phyloP scores from a whole-genome alignment of 331 rosid genomes.

The Arachis monticola region DNA sequence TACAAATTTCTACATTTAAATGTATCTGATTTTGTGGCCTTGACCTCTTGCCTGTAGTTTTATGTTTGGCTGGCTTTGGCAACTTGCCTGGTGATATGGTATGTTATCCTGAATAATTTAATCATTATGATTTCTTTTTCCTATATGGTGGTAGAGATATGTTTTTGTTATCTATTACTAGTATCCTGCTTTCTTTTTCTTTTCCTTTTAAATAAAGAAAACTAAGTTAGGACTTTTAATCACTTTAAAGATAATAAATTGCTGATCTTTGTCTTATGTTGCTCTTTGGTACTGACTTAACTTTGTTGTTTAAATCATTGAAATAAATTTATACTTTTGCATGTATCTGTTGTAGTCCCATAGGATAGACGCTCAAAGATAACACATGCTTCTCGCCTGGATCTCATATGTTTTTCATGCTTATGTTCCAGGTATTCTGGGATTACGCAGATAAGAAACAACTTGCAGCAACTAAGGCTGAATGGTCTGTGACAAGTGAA shows the following conservation, averaged over 20 bases:
- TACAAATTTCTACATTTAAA: conserved; percentile 24
- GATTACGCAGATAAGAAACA: conserved; percentile 73
- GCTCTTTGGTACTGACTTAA: conserved; percentile 12
- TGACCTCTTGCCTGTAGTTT: conserved; percentile 66
- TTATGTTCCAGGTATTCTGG: conserved; percentile 82
- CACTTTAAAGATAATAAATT: conserved; percentile 23
- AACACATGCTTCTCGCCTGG: conserved; percentile 28
- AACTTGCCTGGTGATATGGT: conserved; percentile 98
- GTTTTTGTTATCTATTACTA: conserved; percentile 14
- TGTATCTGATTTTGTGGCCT: conserved; percentile 48
- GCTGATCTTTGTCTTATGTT: conserved; percentile 15
- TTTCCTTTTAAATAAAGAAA: background rate
- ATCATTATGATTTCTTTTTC: conserved; percentile 32
- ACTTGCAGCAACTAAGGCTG: conserved; percentile 76
- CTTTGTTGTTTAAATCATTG: background rate
- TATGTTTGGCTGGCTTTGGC: conserved; percentile 95
- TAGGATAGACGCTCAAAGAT: conserved; percentile 7
- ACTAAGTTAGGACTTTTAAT: conserved; percentile 15
- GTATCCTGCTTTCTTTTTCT: background rate
- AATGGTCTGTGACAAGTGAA: conserved; percentile 93
- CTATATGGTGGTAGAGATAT: conserved; percentile 9
- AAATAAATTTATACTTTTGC: background rate
- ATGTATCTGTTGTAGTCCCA: conserved; percentile 20
- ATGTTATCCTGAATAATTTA: conserved; percentile 45
- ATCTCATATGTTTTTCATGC: conserved; percentile 27